These are phyloP conservation scores for Erodium trifolium DNA, from an alignment of 441 rosid genomes.

Conservation along the genomic window DNA sequence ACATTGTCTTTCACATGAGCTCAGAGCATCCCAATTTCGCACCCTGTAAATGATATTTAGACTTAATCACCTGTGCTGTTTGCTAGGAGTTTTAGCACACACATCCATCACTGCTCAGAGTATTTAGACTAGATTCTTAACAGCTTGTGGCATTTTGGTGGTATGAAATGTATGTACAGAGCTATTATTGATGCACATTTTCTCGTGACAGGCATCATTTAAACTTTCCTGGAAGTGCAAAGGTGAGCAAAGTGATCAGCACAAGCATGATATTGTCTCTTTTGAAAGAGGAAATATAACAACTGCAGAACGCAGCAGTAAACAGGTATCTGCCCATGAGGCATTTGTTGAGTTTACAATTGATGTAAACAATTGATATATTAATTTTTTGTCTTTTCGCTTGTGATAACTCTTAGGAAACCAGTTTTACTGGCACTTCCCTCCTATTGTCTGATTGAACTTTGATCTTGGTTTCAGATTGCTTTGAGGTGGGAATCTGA, in stretches of 20 bases:
- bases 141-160: constrained; percentile 13
- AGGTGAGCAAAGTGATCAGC: constrained; percentile 74
- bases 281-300: constrained; percentile 92
- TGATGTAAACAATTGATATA: neutral
- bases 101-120: neutral
- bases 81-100: neutral
- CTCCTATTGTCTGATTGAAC: constrained; percentile 22
- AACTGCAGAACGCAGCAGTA: constrained; percentile 86
- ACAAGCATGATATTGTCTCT: constrained; percentile 86
- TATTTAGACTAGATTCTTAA: constrained; percentile 10
- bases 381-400: neutral
- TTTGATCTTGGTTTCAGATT: constrained; percentile 52
- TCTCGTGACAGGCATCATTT: constrained; percentile 72
- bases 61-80: neutral
- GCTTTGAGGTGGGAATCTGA: constrained; percentile 83
- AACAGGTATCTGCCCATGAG: constrained; percentile 49
- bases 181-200: constrained; percentile 15
- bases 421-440: constrained; percentile 16
- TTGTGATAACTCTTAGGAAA: neutral
- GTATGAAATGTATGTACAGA: constrained; percentile 9
- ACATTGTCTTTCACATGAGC: constrained; percentile 12
- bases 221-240: constrained; percentile 95
- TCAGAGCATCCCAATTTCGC: constrained; percentile 14
- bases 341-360: constrained; percentile 6
- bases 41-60: neutral